A percentile compares a stretch with the other conserved stretches of the same genome.
phyloP scores from a whole-genome alignment of 2,329 filamentous ascomycete genomes.

The Trichoderma endophyticum region DNA sequence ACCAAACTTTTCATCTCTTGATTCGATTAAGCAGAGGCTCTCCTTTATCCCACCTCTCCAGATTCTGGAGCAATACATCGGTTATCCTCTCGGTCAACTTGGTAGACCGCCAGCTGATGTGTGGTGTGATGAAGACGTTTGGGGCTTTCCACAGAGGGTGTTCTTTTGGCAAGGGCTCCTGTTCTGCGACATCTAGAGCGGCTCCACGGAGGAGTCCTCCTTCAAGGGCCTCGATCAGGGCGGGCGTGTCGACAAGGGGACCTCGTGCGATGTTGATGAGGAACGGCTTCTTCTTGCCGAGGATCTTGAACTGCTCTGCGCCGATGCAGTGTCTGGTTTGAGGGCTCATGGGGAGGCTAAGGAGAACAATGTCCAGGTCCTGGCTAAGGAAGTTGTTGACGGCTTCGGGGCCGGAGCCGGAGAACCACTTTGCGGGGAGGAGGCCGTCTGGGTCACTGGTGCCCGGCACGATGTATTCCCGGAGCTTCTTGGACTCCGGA shows the following conservation, averaged over 20 bases:
- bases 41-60: slow-evolving; percentile 14
- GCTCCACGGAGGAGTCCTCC: slow-evolving; percentile 49
- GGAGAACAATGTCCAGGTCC: slow-evolving; percentile 43
- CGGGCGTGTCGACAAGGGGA: slow-evolving; percentile 40
- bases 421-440: slow-evolving; percentile 43
- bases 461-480: slow-evolving; percentile 61
- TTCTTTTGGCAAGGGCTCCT: slow-evolving; percentile 63
- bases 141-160: slow-evolving; percentile 62
- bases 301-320: slow-evolving; percentile 40
- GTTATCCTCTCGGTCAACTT: slow-evolving; percentile 27
- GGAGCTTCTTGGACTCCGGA: slow-evolving; percentile 50
- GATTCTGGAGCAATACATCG: slow-evolving; percentile 8
- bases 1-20: background rate
- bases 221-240: slow-evolving; percentile 55
- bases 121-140: slow-evolving; percentile 57
- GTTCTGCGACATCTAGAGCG: slow-evolving; percentile 69
- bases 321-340: slow-evolving; percentile 42
- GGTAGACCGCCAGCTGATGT: slow-evolving; percentile 36
- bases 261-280: slow-evolving; percentile 65
- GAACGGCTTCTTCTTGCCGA: slow-evolving; percentile 46
- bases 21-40: slow-evolving; percentile 26
- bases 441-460: slow-evolving; percentile 49
- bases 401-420: slow-evolving; percentile 31
- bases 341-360: slow-evolving; percentile 41
- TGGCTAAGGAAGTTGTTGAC: slow-evolving; percentile 42